A percentile compares a stretch with the other conserved stretches of the same genome.
Conservation (phyloP, 495 filamentous ascomycete genomes). For the Chlorociboria aeruginascens region DNA sequence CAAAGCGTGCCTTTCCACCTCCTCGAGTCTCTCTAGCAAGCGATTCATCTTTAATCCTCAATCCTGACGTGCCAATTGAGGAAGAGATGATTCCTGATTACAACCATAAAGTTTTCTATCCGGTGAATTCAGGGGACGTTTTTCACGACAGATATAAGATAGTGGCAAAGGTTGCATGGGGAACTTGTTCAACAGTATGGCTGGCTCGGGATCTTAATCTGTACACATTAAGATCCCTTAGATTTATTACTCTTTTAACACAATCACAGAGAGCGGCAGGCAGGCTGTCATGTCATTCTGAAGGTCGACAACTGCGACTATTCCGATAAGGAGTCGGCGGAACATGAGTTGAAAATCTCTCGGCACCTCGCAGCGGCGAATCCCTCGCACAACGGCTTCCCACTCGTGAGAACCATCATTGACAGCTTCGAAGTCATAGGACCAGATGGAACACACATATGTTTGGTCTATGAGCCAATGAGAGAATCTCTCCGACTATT, state of each 20-base stretch:
- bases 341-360: constrained; percentile 28
- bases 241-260: constrained; percentile 8
- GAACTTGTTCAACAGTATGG: constrained; percentile 31
- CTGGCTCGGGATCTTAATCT: constrained; percentile 25
- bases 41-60: constrained; percentile 7
- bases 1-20: too few relatives aligned
- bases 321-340: constrained; percentile 17
- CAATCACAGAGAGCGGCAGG: constrained; percentile 17
- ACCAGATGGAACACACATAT: constrained; percentile 28
- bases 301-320: constrained; percentile 24
- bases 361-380: constrained; percentile 26
- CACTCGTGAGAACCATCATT: constrained; percentile 22
- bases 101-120: constrained; percentile 31
- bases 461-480: constrained; percentile 31
- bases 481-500: too few relatives aligned
- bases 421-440: constrained; percentile 26
- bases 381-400: constrained; percentile 24
- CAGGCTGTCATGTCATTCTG: constrained; percentile 27
- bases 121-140: constrained; percentile 30
- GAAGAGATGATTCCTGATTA: constrained; percentile 23
- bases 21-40: too few relatives aligned
- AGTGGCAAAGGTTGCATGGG: constrained; percentile 33
- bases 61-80: constrained; percentile 10
- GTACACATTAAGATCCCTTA: constrained; percentile 2
- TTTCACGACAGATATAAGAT: constrained; percentile 28